phyloP scores from a whole-genome alignment of 2,329 filamentous ascomycete genomes.

The Ascocoryne sarcoides region DNA sequence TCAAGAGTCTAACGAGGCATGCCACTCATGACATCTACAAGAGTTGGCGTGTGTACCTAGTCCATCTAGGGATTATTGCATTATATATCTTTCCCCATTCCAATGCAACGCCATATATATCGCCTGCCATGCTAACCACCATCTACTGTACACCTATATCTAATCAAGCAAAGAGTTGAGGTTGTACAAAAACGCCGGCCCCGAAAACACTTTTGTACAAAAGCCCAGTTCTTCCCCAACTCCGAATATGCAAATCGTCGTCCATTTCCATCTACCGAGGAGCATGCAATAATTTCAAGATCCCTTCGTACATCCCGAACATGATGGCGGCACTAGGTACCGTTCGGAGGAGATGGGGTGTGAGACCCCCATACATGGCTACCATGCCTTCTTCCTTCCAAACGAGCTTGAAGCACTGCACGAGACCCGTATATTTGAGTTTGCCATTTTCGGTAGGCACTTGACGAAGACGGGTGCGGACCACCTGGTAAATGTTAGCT shows the following conservation, averaged over 20 bases:
- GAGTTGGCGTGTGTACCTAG: no score
- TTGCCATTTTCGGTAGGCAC: slow-evolving; percentile 64
- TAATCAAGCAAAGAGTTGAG: slow-evolving; percentile 6
- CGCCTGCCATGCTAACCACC: no score
- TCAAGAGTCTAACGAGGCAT: not conserved
- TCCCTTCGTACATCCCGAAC: slow-evolving; percentile 69
- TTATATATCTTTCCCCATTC: not conserved
- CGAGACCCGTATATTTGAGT: slow-evolving; percentile 78
- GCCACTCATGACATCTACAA: slow-evolving; percentile 3
- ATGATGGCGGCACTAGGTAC: slow-evolving; percentile 92
- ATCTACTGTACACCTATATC: no score
- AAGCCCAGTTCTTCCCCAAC: slow-evolving; percentile 11
- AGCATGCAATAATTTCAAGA: slow-evolving; percentile 28
- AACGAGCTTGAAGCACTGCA: slow-evolving; percentile 81
- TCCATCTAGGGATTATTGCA: no score
- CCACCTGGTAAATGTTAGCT: slow-evolving; percentile 42
- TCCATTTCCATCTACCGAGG: slow-evolving; percentile 14
- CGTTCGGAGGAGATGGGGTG: slow-evolving; percentile 81
- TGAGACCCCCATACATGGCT: slow-evolving; percentile 82
- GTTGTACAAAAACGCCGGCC: slow-evolving; percentile 5
- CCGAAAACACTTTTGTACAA: slow-evolving; percentile 10
- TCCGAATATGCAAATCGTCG: not conserved
- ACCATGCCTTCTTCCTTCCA: slow-evolving; percentile 83
- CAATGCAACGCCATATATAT: not conserved
- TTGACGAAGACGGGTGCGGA: slow-evolving; percentile 76